These are phyloP conservation scores for Puccinia coronata DNA, from an alignment of 1,284 basidiomycete species.

Conservation along the genomic window DNA sequence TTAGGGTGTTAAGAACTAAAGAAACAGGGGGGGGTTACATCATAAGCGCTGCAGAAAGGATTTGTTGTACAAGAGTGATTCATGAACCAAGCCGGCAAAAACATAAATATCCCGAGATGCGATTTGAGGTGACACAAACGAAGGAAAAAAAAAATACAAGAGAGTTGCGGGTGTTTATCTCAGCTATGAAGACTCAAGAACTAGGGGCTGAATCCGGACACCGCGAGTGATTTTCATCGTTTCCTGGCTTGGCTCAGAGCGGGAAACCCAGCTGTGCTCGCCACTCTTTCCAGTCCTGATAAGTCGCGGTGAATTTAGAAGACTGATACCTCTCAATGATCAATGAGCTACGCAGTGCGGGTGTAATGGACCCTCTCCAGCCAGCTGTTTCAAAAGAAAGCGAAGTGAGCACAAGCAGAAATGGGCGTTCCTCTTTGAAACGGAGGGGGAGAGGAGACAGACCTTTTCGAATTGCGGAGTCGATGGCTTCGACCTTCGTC, in stretches of 20 bases:
- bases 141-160: neutral
- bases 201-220: too few species aligned
- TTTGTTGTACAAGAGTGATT: neutral
- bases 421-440: neutral
- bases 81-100: neutral
- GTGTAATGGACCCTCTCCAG: conserved; percentile 73
- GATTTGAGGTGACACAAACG: neutral
- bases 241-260: too few species aligned
- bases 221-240: too few species aligned
- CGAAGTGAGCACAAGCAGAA: neutral
- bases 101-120: neutral
- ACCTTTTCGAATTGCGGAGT: conserved; percentile 88
- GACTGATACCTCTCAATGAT: conserved; percentile 83
- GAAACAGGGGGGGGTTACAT: too few species aligned
- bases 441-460: conserved; percentile 63
- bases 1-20: too few species aligned
- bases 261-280: conserved; percentile 36
- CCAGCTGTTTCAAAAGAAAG: conserved; percentile 36
- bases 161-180: neutral
- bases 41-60: too few species aligned
- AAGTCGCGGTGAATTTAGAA: conserved; percentile 70
- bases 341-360: conserved; percentile 75
- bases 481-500: conserved; percentile 82
- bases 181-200: too few species aligned
- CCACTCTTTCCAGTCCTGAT: conserved; percentile 67